phyloP scores from a whole-genome alignment of 169 alveolate species.

The Cryptosporidium sp. region DNA sequence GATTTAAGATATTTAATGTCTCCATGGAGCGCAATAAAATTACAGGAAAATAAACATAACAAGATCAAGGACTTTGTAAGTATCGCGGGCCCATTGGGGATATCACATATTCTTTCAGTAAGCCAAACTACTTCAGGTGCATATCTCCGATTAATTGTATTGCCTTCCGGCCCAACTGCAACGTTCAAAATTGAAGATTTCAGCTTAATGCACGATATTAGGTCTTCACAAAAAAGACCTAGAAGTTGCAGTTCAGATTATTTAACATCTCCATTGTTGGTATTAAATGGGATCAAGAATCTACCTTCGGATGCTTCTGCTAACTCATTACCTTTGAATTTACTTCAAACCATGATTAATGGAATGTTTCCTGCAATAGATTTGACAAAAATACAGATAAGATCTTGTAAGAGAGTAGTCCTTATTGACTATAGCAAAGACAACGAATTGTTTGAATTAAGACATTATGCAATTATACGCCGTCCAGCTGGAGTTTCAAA shows the following conservation, averaged over 20 bases:
- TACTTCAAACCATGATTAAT: constrained; percentile 67
- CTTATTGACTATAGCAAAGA: constrained; percentile 42
- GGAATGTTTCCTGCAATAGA: constrained; percentile 77
- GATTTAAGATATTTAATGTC: constrained; percentile 79
- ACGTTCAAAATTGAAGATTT: constrained; percentile 70
- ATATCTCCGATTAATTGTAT: constrained; percentile 75
- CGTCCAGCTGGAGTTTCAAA: constrained; percentile 77
- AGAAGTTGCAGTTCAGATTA: constrained; percentile 76
- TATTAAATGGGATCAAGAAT: constrained; percentile 76
- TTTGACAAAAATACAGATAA: constrained; percentile 34
- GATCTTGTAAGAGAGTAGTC: constrained; percentile 78
- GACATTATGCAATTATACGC: constrained; percentile 78
- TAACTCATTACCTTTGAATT: constrained; percentile 38
- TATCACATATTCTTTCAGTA: constrained; percentile 77
- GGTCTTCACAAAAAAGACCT: constrained; percentile 71
- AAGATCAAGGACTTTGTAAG: constrained; percentile 76
- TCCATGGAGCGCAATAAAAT: constrained; percentile 76
- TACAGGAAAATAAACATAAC: constrained; percentile 72
- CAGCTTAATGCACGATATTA: constrained; percentile 77
- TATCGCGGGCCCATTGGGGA: constrained; percentile 77
- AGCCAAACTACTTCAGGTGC: constrained; percentile 77
- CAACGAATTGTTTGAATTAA: constrained; percentile 24
- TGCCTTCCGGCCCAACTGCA: constrained; percentile 80
- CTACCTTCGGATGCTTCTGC: background rate
- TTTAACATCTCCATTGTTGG: constrained; percentile 77